phyloP scores from a whole-genome alignment of 2,329 filamentous ascomycete genomes.

The Nemania abortiva region DNA sequence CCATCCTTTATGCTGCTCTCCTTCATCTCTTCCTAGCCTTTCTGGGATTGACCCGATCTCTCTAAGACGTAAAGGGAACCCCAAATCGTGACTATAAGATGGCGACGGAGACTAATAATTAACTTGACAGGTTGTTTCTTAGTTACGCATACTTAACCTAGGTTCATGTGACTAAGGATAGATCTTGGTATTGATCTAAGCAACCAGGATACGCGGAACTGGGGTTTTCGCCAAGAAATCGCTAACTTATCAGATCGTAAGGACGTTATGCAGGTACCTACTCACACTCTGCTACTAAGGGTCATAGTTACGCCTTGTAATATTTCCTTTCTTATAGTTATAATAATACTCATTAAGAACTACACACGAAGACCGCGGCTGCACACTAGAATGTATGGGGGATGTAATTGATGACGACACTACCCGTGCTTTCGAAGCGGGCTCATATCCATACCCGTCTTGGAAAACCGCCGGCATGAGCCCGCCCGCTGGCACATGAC shows the following conservation, averaged over 20 bases:
- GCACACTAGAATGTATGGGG: neutral
- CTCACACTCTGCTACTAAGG: neutral
- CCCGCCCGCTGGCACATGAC: neutral
- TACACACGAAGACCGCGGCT: neutral
- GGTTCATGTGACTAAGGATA: neutral
- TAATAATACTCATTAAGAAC: neutral
- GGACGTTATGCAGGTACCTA: neutral
- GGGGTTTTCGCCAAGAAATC: neutral
- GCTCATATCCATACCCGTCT: constrained; percentile 1
- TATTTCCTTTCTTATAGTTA: neutral
- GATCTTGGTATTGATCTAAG: neutral
- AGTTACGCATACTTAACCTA: neutral
- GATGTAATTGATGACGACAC: neutral
- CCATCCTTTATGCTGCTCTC: neutral
- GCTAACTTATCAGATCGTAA: neutral
- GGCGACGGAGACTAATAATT: neutral
- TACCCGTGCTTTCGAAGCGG: neutral
- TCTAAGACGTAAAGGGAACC: neutral
- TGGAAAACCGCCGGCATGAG: neutral
- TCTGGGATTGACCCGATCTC: neutral
- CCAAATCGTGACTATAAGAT: neutral
- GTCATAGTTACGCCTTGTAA: neutral
- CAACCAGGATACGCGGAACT: neutral
- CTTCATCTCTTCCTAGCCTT: constrained; percentile 9
- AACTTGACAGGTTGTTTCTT: neutral